Conservation (phyloP, 2,329 filamentous ascomycete genomes). For the Sporothrix dimorphospora region DNA sequence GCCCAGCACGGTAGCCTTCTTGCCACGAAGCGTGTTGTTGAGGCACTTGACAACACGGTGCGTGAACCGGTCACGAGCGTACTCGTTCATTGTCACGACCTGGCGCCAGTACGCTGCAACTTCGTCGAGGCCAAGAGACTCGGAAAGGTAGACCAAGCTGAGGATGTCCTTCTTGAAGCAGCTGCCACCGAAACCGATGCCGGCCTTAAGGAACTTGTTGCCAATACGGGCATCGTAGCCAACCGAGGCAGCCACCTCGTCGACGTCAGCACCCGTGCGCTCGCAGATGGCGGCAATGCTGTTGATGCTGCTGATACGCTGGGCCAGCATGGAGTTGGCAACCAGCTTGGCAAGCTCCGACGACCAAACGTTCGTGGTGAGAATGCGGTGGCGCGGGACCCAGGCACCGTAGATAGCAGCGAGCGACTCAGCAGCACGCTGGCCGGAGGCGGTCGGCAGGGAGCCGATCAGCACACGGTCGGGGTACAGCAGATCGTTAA, state of each 20-base stretch:
- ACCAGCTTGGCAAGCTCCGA: constrained; percentile 79
- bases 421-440: constrained; percentile 64
- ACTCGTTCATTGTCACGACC: constrained; percentile 77
- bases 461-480: constrained; percentile 78
- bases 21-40: constrained; percentile 67
- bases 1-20: constrained; percentile 73
- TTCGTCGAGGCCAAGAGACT: constrained; percentile 68
- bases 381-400: constrained; percentile 68
- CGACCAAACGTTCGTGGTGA: constrained; percentile 75
- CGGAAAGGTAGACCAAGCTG: constrained; percentile 72
- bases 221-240: constrained; percentile 75
- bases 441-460: constrained; percentile 61
- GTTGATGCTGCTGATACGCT: constrained; percentile 81
- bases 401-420: constrained; percentile 70
- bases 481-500: constrained; percentile 70
- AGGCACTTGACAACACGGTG: constrained; percentile 67
- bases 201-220: constrained; percentile 71
- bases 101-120: constrained; percentile 76
- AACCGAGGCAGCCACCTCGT: constrained; percentile 68
- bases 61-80: constrained; percentile 70
- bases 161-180: constrained; percentile 84
- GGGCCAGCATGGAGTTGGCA: constrained; percentile 78
- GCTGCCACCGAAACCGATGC: constrained; percentile 76
- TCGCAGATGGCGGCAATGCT: constrained; percentile 80
- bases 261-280: constrained; percentile 73